Conservation (phyloP, 192 early-diverging fungal species). For the Mortierella alpina region DNA sequence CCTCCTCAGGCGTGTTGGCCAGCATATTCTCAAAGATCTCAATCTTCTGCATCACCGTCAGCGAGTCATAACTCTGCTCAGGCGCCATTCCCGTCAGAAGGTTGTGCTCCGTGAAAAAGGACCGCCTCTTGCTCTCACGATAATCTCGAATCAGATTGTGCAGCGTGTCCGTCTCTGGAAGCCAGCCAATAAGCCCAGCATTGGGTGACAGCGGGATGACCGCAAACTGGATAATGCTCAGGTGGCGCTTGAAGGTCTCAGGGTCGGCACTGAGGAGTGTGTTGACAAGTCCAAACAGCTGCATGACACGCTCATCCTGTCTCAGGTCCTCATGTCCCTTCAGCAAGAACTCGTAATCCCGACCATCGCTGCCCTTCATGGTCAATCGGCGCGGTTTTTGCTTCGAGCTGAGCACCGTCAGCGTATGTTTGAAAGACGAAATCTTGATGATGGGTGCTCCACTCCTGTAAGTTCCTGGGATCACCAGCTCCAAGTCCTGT, state of each 20-base stretch:
- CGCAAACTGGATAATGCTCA: slow-evolving; percentile 87
- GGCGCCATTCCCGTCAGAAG: slow-evolving; percentile 70
- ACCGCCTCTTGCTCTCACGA: slow-evolving; percentile 78
- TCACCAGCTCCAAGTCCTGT: slow-evolving; percentile 86
- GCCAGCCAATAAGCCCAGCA: slow-evolving; percentile 94
- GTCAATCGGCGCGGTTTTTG: slow-evolving; percentile 89
- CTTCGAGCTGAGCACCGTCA: slow-evolving; percentile 90
- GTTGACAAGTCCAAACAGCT: slow-evolving; percentile 96
- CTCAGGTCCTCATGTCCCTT: slow-evolving; percentile 98
- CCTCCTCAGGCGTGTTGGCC: slow-evolving; percentile 77
- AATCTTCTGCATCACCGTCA: slow-evolving; percentile 87
- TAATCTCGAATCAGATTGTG: slow-evolving; percentile 87
- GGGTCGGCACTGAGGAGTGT: slow-evolving; percentile 82
- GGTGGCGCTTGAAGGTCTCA: slow-evolving; percentile 90
- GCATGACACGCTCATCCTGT: slow-evolving; percentile 99
- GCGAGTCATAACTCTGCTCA: slow-evolving; percentile 77
- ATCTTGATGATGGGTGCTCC: slow-evolving; percentile 87
- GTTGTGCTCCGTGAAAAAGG: slow-evolving; percentile 88
- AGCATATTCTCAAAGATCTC: slow-evolving; percentile 93
- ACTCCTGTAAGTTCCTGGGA: slow-evolving; percentile 90
- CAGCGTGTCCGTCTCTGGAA: slow-evolving; percentile 90
- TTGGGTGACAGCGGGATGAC: slow-evolving; percentile 95
- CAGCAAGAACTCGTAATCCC: slow-evolving; percentile 88
- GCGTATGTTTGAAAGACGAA: slow-evolving; percentile 77
- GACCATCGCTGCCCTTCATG: slow-evolving; percentile 88